These are phyloP conservation scores for Venturia pyrina DNA, from an alignment of 2,329 filamentous ascomycete genomes.

Conservation along the genomic window DNA sequence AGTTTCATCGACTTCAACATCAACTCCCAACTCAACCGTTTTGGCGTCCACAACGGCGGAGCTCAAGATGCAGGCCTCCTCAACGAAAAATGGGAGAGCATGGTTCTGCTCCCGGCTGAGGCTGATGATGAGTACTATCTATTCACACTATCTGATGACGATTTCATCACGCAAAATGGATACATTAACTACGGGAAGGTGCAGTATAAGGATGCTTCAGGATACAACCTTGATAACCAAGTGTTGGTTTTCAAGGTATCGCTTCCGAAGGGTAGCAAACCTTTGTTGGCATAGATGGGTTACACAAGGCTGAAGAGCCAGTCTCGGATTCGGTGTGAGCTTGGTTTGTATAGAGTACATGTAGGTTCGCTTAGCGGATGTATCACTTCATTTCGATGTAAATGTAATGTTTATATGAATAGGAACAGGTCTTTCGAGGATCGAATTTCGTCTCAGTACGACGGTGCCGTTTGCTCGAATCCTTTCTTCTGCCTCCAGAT, in stretches of 20 bases:
- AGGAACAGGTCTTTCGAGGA: neutral
- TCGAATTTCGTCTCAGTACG: too few relatives aligned
- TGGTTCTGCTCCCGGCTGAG: constrained; percentile 48
- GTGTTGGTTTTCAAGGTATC: constrained; percentile 52
- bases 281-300: constrained; percentile 7
- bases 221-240: constrained; percentile 51
- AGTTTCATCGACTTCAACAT: constrained; percentile 59
- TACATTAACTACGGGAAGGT: constrained; percentile 48
- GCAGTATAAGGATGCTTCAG: constrained; percentile 46
- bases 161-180: constrained; percentile 65
- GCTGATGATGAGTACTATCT: constrained; percentile 54
- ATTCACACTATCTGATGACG: constrained; percentile 60
- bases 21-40: constrained; percentile 52
- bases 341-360: neutral
- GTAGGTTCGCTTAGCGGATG: neutral
- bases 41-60: constrained; percentile 60
- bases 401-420: neutral
- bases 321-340: neutral
- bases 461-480: too few relatives aligned
- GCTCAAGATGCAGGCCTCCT: constrained; percentile 46
- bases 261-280: constrained; percentile 28
- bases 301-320: neutral
- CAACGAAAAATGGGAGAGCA: constrained; percentile 70
- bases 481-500: too few relatives aligned
- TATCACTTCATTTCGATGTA: neutral